Base-by-base conservation (phyloP, 2,329 filamentous ascomycete genomes). In the Microcyclosporella mali region DNA sequence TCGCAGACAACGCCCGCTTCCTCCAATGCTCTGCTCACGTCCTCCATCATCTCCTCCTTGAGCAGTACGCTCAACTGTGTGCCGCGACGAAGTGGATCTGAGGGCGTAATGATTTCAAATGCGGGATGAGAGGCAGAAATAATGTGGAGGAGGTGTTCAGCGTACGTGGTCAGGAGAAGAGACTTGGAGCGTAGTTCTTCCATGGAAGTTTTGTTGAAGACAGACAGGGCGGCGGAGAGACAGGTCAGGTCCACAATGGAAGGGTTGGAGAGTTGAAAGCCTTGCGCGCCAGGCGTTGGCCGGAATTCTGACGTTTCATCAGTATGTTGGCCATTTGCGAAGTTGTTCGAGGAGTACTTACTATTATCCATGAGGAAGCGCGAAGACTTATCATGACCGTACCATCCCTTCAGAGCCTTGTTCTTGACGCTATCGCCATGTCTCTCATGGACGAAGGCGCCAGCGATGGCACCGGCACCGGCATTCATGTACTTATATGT, bases 401-500 rank as follows among this genome's bases (percentile, higher is more conserved):
- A 95, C 88, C 88, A 95, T 15, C 88, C 88, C 34, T 78, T 74
- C 3, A 94, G 69, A 2, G 50, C 52, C 17, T 49, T 35, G 32
- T 48, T 49, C 21, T 46, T 43, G 12, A 58, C 56, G 14, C 84
- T 79, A 19, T 62, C 64, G 32, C 83, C 81, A 60, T 94, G 84
- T 30, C 70, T 73, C 58, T 85, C 79, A 62, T 94, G 87, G 4
- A 95, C 83, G 53, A 88, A 95, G 0, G 84, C 71, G 1, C 84
- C 87, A 1, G 79, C 86, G 51, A 94, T 94, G 10, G 81, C 75
- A 3, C 88, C 88, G 0, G 88, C 86, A 0, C 88, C 88, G n/a
- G 82, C 80, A 61, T 94, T 94, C 64, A 94, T 77, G 69, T 95
- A 95, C 70, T 95, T 95, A 74, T 95, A 95, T 12, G 82, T 89